Evolutionary conservation across 495 filamentous ascomycete genomes (phyloP).

Genomic region (Xylaria cubensis): DNA sequence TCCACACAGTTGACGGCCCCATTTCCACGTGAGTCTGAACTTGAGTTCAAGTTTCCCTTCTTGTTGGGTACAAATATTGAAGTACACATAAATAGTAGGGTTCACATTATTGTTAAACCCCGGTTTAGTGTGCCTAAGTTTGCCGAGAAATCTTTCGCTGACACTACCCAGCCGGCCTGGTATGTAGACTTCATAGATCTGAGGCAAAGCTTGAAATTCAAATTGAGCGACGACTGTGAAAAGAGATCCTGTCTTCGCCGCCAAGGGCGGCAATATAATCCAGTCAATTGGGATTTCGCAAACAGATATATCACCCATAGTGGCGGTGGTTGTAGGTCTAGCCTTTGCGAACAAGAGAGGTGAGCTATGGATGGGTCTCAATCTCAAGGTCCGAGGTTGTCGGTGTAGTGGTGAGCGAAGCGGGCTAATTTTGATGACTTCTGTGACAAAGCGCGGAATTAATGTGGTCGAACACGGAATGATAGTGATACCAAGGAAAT

Average conservation of each 20-base stretch:
- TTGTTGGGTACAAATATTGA: neutral
- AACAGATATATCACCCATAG: neutral
- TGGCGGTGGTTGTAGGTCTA: neutral
- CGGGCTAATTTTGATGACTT: neutral
- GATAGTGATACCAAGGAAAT: neutral
- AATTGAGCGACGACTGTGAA: slow-evolving; percentile 1
- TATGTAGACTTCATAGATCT: neutral
- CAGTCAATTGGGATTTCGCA: neutral
- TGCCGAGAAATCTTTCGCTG: neutral
- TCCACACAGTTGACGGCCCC: neutral
- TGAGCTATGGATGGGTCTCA: neutral
- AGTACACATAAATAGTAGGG: neutral
- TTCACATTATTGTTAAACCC: neutral
- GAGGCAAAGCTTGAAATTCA: neutral
- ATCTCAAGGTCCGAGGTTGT: neutral
- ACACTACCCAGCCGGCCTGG: neutral
- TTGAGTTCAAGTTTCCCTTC: neutral
- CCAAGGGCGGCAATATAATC: neutral
- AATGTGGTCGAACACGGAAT: neutral
- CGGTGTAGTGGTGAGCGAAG: neutral
- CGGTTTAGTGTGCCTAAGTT: neutral
- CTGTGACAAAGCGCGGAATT: too few relatives aligned
- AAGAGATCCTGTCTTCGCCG: neutral
- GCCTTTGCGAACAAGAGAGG: neutral
- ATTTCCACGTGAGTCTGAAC: slow-evolving; percentile 11